A percentile compares a stretch with the other conserved stretches of the same genome.
phyloP scores from a whole-genome alignment of 306 rosid species.

The Echinosophora koreensis region DNA sequence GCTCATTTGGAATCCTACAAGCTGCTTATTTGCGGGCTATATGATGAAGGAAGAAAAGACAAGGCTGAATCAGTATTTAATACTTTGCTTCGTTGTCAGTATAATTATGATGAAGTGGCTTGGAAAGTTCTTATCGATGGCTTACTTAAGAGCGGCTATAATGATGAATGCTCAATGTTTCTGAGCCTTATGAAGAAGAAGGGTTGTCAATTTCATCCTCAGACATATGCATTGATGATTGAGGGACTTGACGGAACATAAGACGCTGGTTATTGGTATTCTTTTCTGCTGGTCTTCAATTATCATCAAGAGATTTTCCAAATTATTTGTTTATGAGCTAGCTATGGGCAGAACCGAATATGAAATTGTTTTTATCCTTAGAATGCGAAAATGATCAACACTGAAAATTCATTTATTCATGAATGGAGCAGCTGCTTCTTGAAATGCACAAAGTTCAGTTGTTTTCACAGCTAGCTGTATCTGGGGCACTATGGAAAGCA shows the following conservation, averaged over 20 bases:
- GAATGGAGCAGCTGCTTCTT: conserved; percentile 30
- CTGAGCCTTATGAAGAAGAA: conserved; percentile 61
- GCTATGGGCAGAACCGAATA: conserved; percentile 20
- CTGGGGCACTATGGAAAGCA: conserved; percentile 26
- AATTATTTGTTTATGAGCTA: conserved; percentile 24
- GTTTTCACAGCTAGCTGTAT: neutral
- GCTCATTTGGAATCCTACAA: conserved; percentile 65
- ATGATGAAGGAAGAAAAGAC: conserved; percentile 57
- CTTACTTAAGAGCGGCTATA: conserved; percentile 64
- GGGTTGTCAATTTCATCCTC: conserved; percentile 71
- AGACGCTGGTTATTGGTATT: conserved; percentile 30
- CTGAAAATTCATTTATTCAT: conserved; percentile 6
- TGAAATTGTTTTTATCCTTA: conserved; percentile 13
- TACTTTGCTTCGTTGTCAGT: conserved; percentile 58
- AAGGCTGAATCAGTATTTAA: conserved; percentile 60
- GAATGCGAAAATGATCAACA: conserved; percentile 10
- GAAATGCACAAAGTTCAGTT: conserved; percentile 21
- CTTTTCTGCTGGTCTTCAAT: conserved; percentile 33
- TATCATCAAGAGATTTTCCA: conserved; percentile 23
- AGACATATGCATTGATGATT: conserved; percentile 70
- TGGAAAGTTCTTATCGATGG: conserved; percentile 83
- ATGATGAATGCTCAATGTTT: conserved; percentile 64
- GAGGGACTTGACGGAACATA: conserved; percentile 62
- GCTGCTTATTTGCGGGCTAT: conserved; percentile 71
- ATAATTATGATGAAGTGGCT: conserved; percentile 77